Percentiles rank a stretch among this genome's conserved stretches.
Evolutionary conservation across 306 rosid species (phyloP).

Genomic region (Corylus heterophylla): DNA sequence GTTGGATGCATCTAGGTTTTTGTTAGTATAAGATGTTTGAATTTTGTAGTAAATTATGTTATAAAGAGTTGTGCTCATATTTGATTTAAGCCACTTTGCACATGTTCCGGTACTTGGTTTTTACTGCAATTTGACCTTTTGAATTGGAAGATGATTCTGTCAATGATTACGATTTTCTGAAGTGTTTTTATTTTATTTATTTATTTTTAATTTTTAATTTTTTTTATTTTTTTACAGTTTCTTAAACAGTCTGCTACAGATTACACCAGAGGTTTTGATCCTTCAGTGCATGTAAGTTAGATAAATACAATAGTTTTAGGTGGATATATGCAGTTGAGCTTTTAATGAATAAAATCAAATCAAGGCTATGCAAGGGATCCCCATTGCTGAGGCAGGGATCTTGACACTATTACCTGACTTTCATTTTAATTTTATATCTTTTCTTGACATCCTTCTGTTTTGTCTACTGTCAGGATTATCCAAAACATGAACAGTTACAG

Average conservation of each 20-base stretch:
- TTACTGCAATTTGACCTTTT: not conserved
- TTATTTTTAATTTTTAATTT: no score
- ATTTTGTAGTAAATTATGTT: not conserved
- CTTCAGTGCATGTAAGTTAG: constrained; percentile 73
- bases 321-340: not conserved
- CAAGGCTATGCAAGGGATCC: constrained; percentile 16
- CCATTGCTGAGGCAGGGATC: constrained; percentile 9
- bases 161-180: constrained; percentile 34
- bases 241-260: constrained; percentile 83
- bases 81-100: not conserved
- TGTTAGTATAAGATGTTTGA: not conserved
- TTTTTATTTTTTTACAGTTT: constrained; percentile 52
- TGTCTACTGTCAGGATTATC: constrained; percentile 60
- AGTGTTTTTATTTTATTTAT: constrained; percentile 8
- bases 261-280: constrained; percentile 66
- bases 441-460: constrained; percentile 27
- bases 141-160: constrained; percentile 15
- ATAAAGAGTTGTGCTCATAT: not conserved
- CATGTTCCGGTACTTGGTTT: not conserved
- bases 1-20: constrained; percentile 10
- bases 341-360: not conserved
- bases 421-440: constrained; percentile 11
- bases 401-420: constrained; percentile 9
- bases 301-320: constrained; percentile 2
- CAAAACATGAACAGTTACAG: constrained; percentile 72